Percentiles rank a stretch among this genome's conserved stretches.
Evolutionary conservation across 2,329 filamentous ascomycete genomes (phyloP).

Genomic region (Aspergillus puulaauensis): DNA sequence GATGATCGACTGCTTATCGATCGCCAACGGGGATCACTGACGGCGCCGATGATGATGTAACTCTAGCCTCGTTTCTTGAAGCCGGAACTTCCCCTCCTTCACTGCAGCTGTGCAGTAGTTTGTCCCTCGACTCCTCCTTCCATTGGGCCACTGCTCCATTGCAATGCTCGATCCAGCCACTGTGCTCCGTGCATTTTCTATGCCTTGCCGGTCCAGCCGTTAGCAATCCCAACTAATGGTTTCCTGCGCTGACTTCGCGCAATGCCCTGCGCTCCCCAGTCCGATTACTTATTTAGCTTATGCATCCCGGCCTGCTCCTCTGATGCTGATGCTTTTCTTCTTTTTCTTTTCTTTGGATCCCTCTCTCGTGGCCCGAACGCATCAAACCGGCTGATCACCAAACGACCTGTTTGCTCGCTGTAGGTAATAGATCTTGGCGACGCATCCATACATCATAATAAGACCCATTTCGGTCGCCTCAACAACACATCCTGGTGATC

Average conservation of each 20-base stretch:
- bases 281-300: conserved; percentile 2
- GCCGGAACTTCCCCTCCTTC: not conserved
- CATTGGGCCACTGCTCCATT: not conserved
- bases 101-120: not conserved
- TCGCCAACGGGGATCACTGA: not conserved
- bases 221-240: not conserved
- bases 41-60: not conserved
- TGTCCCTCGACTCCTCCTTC: conserved; percentile 3
- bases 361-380: not conserved
- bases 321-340: not conserved
- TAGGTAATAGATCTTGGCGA: not conserved
- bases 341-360: not conserved
- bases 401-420: not conserved
- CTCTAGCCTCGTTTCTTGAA: conserved; percentile 7
- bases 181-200: conserved; percentile 5
- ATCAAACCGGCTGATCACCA: not conserved
- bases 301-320: not conserved
- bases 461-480: not conserved
- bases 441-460: conserved; percentile 1
- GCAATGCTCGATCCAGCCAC: conserved; percentile 11
- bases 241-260: conserved; percentile 5
- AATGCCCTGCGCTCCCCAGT: not conserved
- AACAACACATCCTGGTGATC: not conserved
- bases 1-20: conserved; percentile 1
- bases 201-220: conserved; percentile 19